Percentiles rank a stretch among this genome's conserved stretches.
Evolutionary conservation across 2,329 filamentous ascomycete species (phyloP).

Genomic region (Myriosclerotinia scirpicola): DNA sequence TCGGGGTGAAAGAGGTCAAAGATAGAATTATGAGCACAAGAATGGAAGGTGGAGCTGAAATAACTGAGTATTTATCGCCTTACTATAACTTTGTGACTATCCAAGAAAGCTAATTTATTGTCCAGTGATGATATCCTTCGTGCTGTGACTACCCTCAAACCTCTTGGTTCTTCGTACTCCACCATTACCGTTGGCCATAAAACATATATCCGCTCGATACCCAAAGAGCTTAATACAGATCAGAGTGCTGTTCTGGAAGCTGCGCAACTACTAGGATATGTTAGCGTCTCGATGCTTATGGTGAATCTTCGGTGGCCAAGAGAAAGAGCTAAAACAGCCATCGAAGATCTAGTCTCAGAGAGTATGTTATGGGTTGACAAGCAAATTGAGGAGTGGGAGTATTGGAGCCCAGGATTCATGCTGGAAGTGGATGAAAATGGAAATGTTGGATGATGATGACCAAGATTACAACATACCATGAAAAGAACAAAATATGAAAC

Average conservation of each 20-base stretch:
- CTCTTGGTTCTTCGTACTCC: slow-evolving; percentile 83
- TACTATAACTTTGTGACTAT: not conserved
- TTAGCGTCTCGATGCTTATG: slow-evolving; percentile 85
- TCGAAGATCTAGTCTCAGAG: slow-evolving; percentile 85
- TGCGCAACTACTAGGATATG: slow-evolving; percentile 84
- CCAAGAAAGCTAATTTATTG: slow-evolving; percentile 22
- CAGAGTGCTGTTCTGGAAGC: slow-evolving; percentile 91
- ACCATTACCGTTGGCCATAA: slow-evolving; percentile 81
- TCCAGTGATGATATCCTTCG: slow-evolving; percentile 81
- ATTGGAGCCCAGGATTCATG: slow-evolving; percentile 85
- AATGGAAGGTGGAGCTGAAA: slow-evolving; percentile 71
- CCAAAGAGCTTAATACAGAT: slow-evolving; percentile 92
- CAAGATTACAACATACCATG: not conserved
- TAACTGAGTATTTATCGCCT: slow-evolving; percentile 65
- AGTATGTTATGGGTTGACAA: slow-evolving; percentile 93
- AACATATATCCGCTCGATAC: slow-evolving; percentile 86
- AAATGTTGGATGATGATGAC: slow-evolving; percentile 25
- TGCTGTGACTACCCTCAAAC: slow-evolving; percentile 82
- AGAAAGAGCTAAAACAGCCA: slow-evolving; percentile 80
- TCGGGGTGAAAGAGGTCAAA: slow-evolving; percentile 78
- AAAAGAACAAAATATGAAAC: not conserved
- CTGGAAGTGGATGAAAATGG: slow-evolving; percentile 35
- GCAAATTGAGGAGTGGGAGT: slow-evolving; percentile 84
- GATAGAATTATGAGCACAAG: slow-evolving; percentile 71
- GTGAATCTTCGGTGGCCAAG: slow-evolving; percentile 83